phyloP scores from a whole-genome alignment of 495 filamentous ascomycete species.

The Annulohypoxylon moriforme region DNA sequence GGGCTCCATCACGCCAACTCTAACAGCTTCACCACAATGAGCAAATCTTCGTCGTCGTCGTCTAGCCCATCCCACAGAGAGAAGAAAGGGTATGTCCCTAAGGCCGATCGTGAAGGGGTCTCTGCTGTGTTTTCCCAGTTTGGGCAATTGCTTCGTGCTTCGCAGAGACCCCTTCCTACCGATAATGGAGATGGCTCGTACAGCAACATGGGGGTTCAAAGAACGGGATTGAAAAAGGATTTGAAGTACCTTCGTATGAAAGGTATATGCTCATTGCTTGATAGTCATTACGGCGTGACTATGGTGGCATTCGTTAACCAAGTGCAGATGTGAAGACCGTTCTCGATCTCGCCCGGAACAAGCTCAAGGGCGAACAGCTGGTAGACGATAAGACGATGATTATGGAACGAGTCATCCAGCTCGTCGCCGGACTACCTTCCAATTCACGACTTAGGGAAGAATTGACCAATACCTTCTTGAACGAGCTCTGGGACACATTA shows the following conservation, averaged over 20 bases:
- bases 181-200: constrained; percentile 72
- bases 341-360: constrained; percentile 47
- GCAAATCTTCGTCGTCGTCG: constrained; percentile 6
- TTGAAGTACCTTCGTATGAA: constrained; percentile 64
- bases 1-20: constrained; percentile 16
- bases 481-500: constrained; percentile 74
- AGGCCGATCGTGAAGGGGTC: constrained; percentile 54
- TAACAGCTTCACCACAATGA: constrained; percentile 22
- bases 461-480: constrained; percentile 76
- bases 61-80: constrained; percentile 30
- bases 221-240: constrained; percentile 70
- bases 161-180: constrained; percentile 71
- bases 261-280: constrained; percentile 43
- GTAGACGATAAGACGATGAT: constrained; percentile 81
- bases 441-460: constrained; percentile 70
- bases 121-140: constrained; percentile 67
- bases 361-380: constrained; percentile 63
- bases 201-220: constrained; percentile 42
- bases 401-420: constrained; percentile 82
- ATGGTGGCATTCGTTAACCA: constrained; percentile 6
- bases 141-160: constrained; percentile 73
- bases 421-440: constrained; percentile 73
- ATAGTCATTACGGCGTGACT: not conserved
- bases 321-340: constrained; percentile 56
- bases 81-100: constrained; percentile 40